These are phyloP conservation scores for Microbotryum scabiosae DNA, from an alignment of 1,284 basidiomycete species.

Conservation along the genomic window DNA sequence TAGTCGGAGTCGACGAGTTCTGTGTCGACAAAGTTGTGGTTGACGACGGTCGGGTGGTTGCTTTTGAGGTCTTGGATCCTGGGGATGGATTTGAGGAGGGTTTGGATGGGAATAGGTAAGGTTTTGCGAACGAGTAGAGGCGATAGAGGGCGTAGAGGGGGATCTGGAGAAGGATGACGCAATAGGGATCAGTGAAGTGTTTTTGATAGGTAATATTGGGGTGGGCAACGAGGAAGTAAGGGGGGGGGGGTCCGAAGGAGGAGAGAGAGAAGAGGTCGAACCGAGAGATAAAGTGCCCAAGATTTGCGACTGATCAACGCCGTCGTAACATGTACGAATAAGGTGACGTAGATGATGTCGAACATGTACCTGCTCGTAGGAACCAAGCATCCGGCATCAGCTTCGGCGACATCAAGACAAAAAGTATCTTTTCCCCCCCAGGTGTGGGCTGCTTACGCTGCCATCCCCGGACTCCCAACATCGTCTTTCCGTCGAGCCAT, in stretches of 20 bases:
- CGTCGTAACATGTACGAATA: slow-evolving; percentile 39
- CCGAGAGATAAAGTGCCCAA: slow-evolving; percentile 38
- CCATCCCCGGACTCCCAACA: slow-evolving; percentile 37
- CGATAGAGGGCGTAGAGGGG: slow-evolving; percentile 38
- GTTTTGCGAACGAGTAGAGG: slow-evolving; percentile 23
- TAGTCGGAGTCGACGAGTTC: slow-evolving; percentile 10
- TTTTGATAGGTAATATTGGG: neutral
- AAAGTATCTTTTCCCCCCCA: neutral
- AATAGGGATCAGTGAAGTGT: neutral
- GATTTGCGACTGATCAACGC: slow-evolving; percentile 35
- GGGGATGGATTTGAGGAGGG: slow-evolving; percentile 22
- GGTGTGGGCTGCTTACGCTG: slow-evolving; percentile 30
- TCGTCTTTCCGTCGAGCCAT: slow-evolving; percentile 39
- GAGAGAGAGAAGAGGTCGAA: slow-evolving; percentile 21
- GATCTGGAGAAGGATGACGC: slow-evolving; percentile 30
- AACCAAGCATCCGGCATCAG: neutral
- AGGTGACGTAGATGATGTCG: slow-evolving; percentile 41
- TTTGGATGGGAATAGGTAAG: slow-evolving; percentile 34
- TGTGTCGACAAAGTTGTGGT: neutral
- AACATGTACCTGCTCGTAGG: slow-evolving; percentile 38
- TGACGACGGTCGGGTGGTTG: neutral
- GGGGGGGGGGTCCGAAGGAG: neutral
- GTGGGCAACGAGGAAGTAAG: neutral
- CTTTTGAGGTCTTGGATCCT: slow-evolving; percentile 12
- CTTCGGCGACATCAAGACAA: neutral